Evolutionary conservation across 768 basidiomycete genomes (phyloP).

Genomic region (Cystobasidium ongulense): DNA sequence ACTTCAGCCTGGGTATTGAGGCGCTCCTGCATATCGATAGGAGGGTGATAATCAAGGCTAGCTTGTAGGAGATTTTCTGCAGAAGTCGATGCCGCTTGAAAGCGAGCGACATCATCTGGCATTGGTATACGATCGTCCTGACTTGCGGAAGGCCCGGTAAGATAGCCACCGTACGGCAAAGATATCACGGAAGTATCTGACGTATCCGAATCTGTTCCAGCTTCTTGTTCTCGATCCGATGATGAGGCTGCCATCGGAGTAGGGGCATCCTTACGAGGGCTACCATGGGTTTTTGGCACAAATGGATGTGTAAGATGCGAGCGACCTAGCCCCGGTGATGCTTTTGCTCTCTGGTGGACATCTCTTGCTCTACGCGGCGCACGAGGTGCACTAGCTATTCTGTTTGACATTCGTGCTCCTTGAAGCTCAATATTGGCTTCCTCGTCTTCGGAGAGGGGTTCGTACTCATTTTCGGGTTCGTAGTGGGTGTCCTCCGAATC

Average conservation of each 20-base stretch:
- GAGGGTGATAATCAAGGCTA: conserved; percentile 8
- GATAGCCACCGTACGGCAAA: conserved; percentile 71
- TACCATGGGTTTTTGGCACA: no score
- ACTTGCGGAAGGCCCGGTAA: conserved; percentile 62
- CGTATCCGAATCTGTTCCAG: conserved; percentile 51
- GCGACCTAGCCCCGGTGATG: no score
- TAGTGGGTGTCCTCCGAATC: background rate
- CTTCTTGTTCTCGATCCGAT: conserved; percentile 48
- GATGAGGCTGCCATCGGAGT: background rate
- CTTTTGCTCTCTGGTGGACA: no score
- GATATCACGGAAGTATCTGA: background rate
- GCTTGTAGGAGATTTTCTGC: conserved; percentile 53
- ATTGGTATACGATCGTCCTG: conserved; percentile 60
- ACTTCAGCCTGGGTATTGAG: conserved; percentile 44
- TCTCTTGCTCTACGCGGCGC: background rate
- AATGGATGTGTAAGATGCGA: no score
- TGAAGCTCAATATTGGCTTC: background rate
- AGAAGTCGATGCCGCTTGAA: conserved; percentile 60
- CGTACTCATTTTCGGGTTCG: background rate
- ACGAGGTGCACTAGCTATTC: background rate
- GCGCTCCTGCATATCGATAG: conserved; percentile 34
- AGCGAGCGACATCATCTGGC: conserved; percentile 58
- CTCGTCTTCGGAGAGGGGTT: background rate
- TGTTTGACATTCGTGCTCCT: background rate
- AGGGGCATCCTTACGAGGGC: background rate